phyloP scores from a whole-genome alignment of 1,284 basidiomycete genomes.

The Trichosporon sp. region DNA sequence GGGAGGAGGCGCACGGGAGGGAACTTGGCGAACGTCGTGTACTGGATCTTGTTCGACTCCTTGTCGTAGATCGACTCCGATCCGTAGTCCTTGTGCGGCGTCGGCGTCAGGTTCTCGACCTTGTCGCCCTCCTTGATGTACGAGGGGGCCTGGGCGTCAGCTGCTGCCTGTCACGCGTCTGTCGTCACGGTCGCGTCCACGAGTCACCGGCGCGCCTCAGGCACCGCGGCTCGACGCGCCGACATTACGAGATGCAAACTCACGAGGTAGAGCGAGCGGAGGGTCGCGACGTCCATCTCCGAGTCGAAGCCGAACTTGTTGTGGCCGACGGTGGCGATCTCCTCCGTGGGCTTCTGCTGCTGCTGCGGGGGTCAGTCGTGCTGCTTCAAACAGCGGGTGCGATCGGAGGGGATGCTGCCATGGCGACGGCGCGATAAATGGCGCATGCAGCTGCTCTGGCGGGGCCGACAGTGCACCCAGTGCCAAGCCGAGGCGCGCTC shows the following conservation, averaged over 20 bases:
- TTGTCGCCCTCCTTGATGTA: constrained; percentile 55
- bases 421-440: not conserved
- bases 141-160: constrained; percentile 33
- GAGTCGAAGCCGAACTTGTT: constrained; percentile 82
- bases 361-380: not conserved
- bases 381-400: not conserved
- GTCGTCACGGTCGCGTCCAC: no score
- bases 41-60: constrained; percentile 72
- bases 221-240: not conserved
- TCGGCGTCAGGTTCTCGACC: constrained; percentile 55
- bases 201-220: not conserved
- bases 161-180: not conserved
- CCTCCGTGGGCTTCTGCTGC: not conserved
- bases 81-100: constrained; percentile 57
- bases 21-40: constrained; percentile 83
- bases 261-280: constrained; percentile 80
- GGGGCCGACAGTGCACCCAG: not conserved
- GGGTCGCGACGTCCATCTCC: constrained; percentile 67
- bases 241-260: constrained; percentile 42
- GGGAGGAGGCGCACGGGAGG: constrained; percentile 84
- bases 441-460: not conserved
- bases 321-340: constrained; percentile 59
- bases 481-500: not conserved
- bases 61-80: constrained; percentile 79
- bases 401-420: not conserved